These are phyloP conservation scores for Fistulinella staudtii DNA, from an alignment of 1,284 basidiomycete species.

Conservation along the genomic window DNA sequence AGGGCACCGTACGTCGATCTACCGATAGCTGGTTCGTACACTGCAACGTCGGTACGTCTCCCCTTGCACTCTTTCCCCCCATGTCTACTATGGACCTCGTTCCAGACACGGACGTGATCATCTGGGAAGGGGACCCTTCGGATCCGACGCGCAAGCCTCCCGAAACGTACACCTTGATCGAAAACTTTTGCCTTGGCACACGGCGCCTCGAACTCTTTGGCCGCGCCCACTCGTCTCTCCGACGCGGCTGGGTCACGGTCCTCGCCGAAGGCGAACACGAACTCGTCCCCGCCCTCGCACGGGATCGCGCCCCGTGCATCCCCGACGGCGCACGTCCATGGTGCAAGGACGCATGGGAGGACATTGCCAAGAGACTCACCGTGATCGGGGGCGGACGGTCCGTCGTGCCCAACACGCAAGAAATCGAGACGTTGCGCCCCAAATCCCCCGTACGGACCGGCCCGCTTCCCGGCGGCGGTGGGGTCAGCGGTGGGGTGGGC, in stretches of 20 bases:
- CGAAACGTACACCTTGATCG: slow-evolving; percentile 92
- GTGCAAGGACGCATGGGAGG: slow-evolving; percentile 58
- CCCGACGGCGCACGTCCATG: slow-evolving; percentile 45
- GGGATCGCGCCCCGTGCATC: slow-evolving; percentile 40
- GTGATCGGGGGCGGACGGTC: slow-evolving; percentile 46
- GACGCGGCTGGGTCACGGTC: slow-evolving; percentile 92
- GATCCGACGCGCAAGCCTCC: slow-evolving; percentile 87
- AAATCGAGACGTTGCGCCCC: slow-evolving; percentile 83
- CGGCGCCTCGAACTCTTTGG: slow-evolving; percentile 92
- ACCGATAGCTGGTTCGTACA: slow-evolving; percentile 96
- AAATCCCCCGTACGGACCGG: slow-evolving; percentile 72
- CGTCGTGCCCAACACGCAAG: slow-evolving; percentile 68
- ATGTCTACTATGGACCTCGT: neutral
- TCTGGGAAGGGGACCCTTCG: slow-evolving; percentile 84
- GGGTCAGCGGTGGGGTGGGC: slow-evolving; percentile 23
- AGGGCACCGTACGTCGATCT: slow-evolving; percentile 91
- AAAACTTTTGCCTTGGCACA: slow-evolving; percentile 96
- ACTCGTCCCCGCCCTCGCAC: slow-evolving; percentile 36
- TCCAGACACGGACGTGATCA: slow-evolving; percentile 90
- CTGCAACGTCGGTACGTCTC: slow-evolving; percentile 80
- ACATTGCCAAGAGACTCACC: slow-evolving; percentile 48
- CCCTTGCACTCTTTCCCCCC: neutral
- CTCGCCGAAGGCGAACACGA: slow-evolving; percentile 63
- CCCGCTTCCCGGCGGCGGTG: slow-evolving; percentile 24
- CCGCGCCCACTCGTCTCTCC: slow-evolving; percentile 61